Percentiles rank a stretch among this genome's conserved stretches.
These are phyloP conservation scores for Talaromyces rugulosus DNA, from an alignment of 2,329 filamentous ascomycete genomes.

Conservation along the genomic window DNA sequence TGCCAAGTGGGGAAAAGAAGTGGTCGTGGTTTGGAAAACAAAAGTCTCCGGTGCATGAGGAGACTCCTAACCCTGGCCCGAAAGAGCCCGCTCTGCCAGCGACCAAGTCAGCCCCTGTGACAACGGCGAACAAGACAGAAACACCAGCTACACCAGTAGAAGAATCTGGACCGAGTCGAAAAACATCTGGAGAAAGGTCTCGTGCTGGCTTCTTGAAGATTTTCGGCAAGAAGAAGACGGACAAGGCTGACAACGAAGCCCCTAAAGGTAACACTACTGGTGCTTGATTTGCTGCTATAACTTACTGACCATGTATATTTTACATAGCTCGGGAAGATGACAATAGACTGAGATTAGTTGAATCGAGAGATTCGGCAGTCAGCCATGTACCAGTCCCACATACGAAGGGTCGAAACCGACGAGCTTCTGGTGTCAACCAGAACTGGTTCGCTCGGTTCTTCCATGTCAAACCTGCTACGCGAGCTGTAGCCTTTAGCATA, in stretches of 20 bases:
- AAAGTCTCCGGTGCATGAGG: slow-evolving; percentile 22
- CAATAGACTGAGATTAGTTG: neutral
- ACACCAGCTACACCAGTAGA: slow-evolving; percentile 8
- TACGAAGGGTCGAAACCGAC: slow-evolving; percentile 25
- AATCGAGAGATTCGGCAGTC: slow-evolving; percentile 4
- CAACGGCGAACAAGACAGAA: slow-evolving; percentile 19
- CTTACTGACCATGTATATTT: slow-evolving; percentile 4
- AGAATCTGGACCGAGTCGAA: slow-evolving; percentile 5
- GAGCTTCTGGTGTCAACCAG: slow-evolving; percentile 42
- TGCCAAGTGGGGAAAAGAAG: slow-evolving; percentile 33
- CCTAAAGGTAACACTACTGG: slow-evolving; percentile 30
- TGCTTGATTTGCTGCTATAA: neutral
- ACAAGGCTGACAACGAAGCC: slow-evolving; percentile 27
- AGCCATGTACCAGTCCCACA: slow-evolving; percentile 4
- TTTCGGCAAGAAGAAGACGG: slow-evolving; percentile 48
- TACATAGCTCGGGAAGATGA: neutral
- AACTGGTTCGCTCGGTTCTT: slow-evolving; percentile 90
- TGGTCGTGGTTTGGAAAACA: slow-evolving; percentile 44
- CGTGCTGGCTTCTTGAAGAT: slow-evolving; percentile 46
- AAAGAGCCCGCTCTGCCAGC: slow-evolving; percentile 21
- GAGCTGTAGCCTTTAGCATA: slow-evolving; percentile 70
- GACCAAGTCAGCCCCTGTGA: slow-evolving; percentile 22
- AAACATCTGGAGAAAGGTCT: slow-evolving; percentile 24
- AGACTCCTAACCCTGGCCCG: slow-evolving; percentile 9
- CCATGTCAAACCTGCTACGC: slow-evolving; percentile 77